These are phyloP conservation scores for Globisporangium cystogenes DNA, from an alignment of 352 stramenopile species.

Conservation along the genomic window DNA sequence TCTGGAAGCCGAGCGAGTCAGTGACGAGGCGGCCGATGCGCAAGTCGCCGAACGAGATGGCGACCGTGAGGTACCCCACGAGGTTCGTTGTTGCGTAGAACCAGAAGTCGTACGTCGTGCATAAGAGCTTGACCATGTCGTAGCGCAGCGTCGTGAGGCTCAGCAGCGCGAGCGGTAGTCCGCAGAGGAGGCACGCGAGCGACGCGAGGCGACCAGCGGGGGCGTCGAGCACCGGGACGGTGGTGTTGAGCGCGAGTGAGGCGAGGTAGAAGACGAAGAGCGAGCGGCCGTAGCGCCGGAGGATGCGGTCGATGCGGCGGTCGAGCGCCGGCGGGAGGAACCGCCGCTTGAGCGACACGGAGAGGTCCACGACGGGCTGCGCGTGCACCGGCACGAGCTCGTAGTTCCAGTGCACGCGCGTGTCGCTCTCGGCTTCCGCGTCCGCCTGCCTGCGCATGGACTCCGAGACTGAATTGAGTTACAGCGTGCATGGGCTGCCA, in stretches of 20 bases:
- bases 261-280: constrained; percentile 8
- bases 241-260: constrained; percentile 15
- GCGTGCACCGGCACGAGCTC: constrained; percentile 16
- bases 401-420: constrained; percentile 10
- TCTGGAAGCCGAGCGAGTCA: constrained; percentile 24
- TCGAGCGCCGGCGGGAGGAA: constrained; percentile 9
- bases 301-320: constrained; percentile 13
- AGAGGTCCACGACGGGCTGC: constrained; percentile 21
- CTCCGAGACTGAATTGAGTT: no score
- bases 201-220: constrained; percentile 7
- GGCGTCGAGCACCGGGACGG: constrained; percentile 14
- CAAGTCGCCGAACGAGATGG: constrained; percentile 17
- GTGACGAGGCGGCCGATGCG: constrained; percentile 15
- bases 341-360: constrained; percentile 21
- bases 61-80: constrained; percentile 8
- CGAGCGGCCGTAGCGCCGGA: constrained; percentile 11
- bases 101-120: constrained; percentile 34
- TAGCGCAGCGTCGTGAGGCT: constrained; percentile 25
- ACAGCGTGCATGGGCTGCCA: no score
- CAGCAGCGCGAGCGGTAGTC: constrained; percentile 14
- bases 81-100: constrained; percentile 20
- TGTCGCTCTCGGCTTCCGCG: not conserved
- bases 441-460: not conserved
- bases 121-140: constrained; percentile 21
- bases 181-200: constrained; percentile 8